These are phyloP conservation scores for Vaccinium myrtillus DNA, from an alignment of 148 eudicot genomes.

Conservation along the genomic window DNA sequence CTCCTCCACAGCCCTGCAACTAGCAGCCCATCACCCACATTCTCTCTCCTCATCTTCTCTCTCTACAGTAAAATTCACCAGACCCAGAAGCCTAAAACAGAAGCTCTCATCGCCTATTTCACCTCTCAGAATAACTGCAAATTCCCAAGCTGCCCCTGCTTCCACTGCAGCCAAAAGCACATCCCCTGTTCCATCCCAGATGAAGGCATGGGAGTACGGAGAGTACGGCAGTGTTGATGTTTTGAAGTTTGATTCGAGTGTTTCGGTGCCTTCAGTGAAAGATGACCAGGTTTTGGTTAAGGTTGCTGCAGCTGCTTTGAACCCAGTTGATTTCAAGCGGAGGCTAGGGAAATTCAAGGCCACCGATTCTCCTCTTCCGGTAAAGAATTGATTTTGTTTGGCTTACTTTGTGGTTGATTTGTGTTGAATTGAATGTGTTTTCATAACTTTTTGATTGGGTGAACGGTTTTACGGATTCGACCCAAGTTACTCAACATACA, in stretches of 20 bases:
- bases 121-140: constrained; percentile 38
- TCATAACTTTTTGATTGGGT: neutral
- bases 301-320: constrained; percentile 85
- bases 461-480: neutral
- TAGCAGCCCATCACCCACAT: neutral
- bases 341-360: constrained; percentile 83
- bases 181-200: constrained; percentile 40
- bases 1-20: constrained; percentile 28
- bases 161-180: constrained; percentile 26
- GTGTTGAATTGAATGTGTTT: neutral
- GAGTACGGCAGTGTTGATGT: constrained; percentile 92
- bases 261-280: constrained; percentile 63
- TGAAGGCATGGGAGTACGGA: constrained; percentile 90
- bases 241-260: constrained; percentile 51
- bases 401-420: neutral
- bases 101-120: neutral
- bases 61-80: constrained; percentile 7
- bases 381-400: constrained; percentile 25
- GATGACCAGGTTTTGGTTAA: constrained; percentile 84
- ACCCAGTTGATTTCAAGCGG: constrained; percentile 91
- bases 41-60: constrained; percentile 20
- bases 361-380: constrained; percentile 92
- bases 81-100: neutral
- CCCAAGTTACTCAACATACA: neutral
- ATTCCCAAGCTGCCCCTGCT: constrained; percentile 58